A percentile compares a stretch with the other conserved stretches of the same genome.
Conservation (phyloP, 768 basidiomycete species). For the Sarcodon sp. region DNA sequence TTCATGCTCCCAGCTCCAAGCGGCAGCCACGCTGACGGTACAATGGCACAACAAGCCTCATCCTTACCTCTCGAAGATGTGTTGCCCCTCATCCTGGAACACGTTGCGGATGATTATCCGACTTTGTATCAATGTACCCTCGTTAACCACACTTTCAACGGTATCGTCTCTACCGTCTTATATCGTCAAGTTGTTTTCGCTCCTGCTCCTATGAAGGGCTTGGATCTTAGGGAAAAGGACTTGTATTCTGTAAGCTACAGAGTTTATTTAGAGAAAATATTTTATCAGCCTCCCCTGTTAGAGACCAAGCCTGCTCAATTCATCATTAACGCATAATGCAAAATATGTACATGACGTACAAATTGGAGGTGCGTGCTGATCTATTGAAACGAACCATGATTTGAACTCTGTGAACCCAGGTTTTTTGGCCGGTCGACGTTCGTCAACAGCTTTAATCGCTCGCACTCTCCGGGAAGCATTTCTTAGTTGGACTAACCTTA, state of each 20-base stretch:
- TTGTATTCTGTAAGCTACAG: slow-evolving; percentile 18
- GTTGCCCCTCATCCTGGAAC: slow-evolving; percentile 15
- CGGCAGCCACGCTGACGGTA: too few relatives aligned
- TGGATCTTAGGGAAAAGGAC: slow-evolving; percentile 24
- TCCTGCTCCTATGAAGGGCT: slow-evolving; percentile 18
- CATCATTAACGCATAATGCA: slow-evolving; percentile 25
- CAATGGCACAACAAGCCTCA: background rate
- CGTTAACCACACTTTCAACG: slow-evolving; percentile 32
- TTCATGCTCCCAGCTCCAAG: too few relatives aligned
- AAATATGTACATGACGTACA: slow-evolving; percentile 27
- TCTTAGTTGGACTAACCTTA: slow-evolving; percentile 7
- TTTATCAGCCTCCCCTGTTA: slow-evolving; percentile 13
- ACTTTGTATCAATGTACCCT: slow-evolving; percentile 28
- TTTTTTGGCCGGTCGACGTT: too few relatives aligned
- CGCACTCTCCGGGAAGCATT: slow-evolving; percentile 9
- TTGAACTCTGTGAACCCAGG: background rate
- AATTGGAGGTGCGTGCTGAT: slow-evolving; percentile 26
- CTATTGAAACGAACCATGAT: background rate
- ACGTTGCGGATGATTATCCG: slow-evolving; percentile 20
- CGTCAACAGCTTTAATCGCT: slow-evolving; percentile 1
- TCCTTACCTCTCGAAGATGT: slow-evolving; percentile 5
- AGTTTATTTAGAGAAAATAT: slow-evolving; percentile 13
- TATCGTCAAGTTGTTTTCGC: slow-evolving; percentile 32
- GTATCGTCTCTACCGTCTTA: slow-evolving; percentile 29
- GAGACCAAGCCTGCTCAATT: slow-evolving; percentile 17